Evolutionary conservation across 164 flowering plant species (phyloP).

Genomic region (Santalum album): DNA sequence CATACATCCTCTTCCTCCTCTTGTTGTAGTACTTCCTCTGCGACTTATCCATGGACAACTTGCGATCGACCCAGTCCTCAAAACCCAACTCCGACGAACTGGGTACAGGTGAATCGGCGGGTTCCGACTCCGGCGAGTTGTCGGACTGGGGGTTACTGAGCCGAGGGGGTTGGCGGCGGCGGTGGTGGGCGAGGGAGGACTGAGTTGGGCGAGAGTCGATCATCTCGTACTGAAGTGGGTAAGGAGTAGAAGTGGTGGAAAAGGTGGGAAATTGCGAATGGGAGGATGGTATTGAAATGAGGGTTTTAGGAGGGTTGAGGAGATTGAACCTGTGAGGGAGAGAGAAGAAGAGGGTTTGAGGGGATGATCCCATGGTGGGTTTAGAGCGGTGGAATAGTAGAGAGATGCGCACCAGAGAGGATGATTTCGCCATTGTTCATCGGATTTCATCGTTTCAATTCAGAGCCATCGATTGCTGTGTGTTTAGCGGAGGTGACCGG

Average conservation of each 20-base stretch:
- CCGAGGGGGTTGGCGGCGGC: conserved; percentile 16
- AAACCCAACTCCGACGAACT: conserved; percentile 27
- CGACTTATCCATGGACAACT: conserved; percentile 58
- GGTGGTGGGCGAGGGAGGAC: conserved; percentile 17
- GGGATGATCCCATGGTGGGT: conserved; percentile 9
- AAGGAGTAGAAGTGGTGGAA: conserved; percentile 54
- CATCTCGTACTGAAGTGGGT: conserved; percentile 89
- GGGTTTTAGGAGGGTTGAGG: not conserved
- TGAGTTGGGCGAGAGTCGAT: conserved; percentile 54
- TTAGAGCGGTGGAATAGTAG: conserved; percentile 18
- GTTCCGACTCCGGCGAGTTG: conserved; percentile 20
- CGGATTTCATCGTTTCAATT: no score
- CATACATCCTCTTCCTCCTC: conserved; percentile 81
- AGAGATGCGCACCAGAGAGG: conserved; percentile 16
- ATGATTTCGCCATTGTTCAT: conserved; percentile 25
- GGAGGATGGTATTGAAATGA: not conserved
- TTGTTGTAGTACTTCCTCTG: conserved; percentile 80
- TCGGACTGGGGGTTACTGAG: conserved; percentile 12
- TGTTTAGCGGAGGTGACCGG: no score
- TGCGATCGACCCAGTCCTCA: conserved; percentile 59
- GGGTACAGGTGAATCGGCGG: conserved; percentile 6
- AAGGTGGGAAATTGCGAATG: conserved; percentile 10
- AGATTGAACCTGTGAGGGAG: conserved; percentile 7
- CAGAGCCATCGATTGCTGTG: no score
- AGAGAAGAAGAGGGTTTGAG: not conserved